These are phyloP conservation scores for Cladophialophora exuberans DNA, from an alignment of 2,329 filamentous ascomycete genomes.

Conservation along the genomic window DNA sequence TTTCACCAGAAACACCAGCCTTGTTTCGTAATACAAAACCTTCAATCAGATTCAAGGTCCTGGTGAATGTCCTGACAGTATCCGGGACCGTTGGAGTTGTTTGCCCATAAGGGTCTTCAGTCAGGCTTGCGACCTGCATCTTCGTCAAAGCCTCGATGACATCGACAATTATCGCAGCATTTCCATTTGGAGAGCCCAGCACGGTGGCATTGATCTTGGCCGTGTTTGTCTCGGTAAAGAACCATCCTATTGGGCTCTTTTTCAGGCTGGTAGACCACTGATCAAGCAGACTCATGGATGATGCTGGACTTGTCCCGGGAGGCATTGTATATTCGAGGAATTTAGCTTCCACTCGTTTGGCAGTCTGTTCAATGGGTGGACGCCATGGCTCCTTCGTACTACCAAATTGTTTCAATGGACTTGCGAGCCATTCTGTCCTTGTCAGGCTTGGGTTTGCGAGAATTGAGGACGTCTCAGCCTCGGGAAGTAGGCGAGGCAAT, in stretches of 20 bases:
- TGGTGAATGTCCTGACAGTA: slow-evolving; percentile 74
- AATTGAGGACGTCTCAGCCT: slow-evolving; percentile 42
- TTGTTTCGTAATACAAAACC: slow-evolving; percentile 65
- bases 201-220: slow-evolving; percentile 68
- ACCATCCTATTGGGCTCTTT: slow-evolving; percentile 56
- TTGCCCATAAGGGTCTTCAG: slow-evolving; percentile 81
- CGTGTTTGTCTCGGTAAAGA: slow-evolving; percentile 72
- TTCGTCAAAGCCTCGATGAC: slow-evolving; percentile 70
- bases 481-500: slow-evolving; percentile 55
- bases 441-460: slow-evolving; percentile 14
- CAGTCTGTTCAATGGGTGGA: slow-evolving; percentile 43
- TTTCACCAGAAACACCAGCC: slow-evolving; percentile 44
- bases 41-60: slow-evolving; percentile 70
- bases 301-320: slow-evolving; percentile 6
- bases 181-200: slow-evolving; percentile 73
- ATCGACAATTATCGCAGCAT: slow-evolving; percentile 69
- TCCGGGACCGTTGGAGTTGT: slow-evolving; percentile 79
- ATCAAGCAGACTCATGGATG: slow-evolving; percentile 12
- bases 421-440: slow-evolving; percentile 11
- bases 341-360: slow-evolving; percentile 34
- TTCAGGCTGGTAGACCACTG: slow-evolving; percentile 18
- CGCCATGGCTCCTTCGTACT: slow-evolving; percentile 42
- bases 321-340: slow-evolving; percentile 30
- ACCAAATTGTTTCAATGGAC: slow-evolving; percentile 26
- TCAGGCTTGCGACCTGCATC: slow-evolving; percentile 72